These are phyloP conservation scores for Ustilago loliicola DNA, from an alignment of 1,284 basidiomycete species.

Conservation along the genomic window DNA sequence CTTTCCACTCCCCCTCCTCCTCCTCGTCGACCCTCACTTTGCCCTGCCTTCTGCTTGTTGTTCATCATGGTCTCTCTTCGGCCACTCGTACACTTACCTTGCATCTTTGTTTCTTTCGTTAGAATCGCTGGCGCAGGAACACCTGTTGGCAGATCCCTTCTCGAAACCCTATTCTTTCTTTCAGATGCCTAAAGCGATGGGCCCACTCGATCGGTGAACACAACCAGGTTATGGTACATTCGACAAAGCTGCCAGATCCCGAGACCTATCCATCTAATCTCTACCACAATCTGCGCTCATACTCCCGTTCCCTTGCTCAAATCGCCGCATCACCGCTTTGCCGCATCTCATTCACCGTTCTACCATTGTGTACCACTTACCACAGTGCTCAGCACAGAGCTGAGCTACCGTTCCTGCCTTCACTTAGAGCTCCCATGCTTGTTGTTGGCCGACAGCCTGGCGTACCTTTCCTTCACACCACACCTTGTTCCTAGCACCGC, in stretches of 20 bases:
- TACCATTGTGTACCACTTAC: conserved; percentile 27
- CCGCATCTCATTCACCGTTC: conserved; percentile 16
- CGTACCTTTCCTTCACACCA: conserved; percentile 8
- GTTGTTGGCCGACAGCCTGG: neutral
- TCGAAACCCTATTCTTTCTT: neutral
- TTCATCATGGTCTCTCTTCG: conserved; percentile 9
- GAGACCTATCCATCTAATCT: conserved; percentile 17
- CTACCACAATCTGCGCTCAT: conserved; percentile 13
- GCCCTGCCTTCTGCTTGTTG: neutral
- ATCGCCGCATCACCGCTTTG: neutral
- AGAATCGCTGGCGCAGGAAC: conserved; percentile 4
- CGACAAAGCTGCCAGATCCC: conserved; percentile 15
- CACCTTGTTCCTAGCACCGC: neutral
- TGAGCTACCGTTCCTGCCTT: conserved; percentile 15
- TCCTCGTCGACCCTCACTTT: neutral
- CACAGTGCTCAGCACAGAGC: conserved; percentile 7
- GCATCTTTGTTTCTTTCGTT: conserved; percentile 2
- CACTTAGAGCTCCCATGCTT: neutral
- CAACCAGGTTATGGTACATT: conserved; percentile 17
- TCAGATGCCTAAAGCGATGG: conserved; percentile 2
- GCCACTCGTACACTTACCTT: neutral
- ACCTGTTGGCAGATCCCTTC: conserved; percentile 2
- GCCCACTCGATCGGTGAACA: conserved; percentile 15
- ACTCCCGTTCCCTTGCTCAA: neutral
- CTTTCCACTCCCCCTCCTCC: neutral